These are phyloP conservation scores for Glycyrrhiza uralensis DNA, from an alignment of 306 rosid genomes.

Conservation along the genomic window DNA sequence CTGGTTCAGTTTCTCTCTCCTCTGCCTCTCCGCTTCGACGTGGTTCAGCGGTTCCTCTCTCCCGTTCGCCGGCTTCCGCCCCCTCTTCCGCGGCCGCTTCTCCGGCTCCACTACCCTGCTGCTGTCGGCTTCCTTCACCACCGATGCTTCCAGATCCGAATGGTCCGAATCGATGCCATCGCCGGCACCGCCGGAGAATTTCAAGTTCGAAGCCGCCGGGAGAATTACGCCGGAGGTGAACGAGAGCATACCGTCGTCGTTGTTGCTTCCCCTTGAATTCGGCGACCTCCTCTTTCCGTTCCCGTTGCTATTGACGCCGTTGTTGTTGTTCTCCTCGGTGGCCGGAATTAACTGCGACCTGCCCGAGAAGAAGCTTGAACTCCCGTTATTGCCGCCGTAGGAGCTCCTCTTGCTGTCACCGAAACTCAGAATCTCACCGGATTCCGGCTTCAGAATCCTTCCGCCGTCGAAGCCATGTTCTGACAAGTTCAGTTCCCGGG, in stretches of 20 bases:
- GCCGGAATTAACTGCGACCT: constrained; percentile 42
- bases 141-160: constrained; percentile 92
- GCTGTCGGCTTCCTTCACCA: constrained; percentile 66
- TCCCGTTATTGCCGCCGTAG: constrained; percentile 23
- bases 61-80: constrained; percentile 92
- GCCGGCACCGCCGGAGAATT: constrained; percentile 26
- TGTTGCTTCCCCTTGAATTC: constrained; percentile 61
- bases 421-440: constrained; percentile 79
- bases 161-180: constrained; percentile 65
- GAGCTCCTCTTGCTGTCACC: constrained; percentile 67
- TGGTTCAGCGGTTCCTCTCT: constrained; percentile 94
- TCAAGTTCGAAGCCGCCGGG: constrained; percentile 44
- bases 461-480: constrained; percentile 48
- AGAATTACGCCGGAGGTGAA: constrained; percentile 81
- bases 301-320: constrained; percentile 38
- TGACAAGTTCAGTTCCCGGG: constrained; percentile 65
- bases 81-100: constrained; percentile 87
- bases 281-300: constrained; percentile 70
- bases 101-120: constrained; percentile 74
- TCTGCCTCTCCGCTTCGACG: constrained; percentile 90
- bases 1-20: constrained; percentile 93
- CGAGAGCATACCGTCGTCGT: constrained; percentile 91
- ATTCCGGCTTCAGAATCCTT: constrained; percentile 66
- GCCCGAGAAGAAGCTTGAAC: constrained; percentile 41
- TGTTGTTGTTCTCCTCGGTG: constrained; percentile 49